Base-by-base conservation (phyloP, 192 early-diverging fungal genomes). In the Anaeromyces robustus region DNA sequence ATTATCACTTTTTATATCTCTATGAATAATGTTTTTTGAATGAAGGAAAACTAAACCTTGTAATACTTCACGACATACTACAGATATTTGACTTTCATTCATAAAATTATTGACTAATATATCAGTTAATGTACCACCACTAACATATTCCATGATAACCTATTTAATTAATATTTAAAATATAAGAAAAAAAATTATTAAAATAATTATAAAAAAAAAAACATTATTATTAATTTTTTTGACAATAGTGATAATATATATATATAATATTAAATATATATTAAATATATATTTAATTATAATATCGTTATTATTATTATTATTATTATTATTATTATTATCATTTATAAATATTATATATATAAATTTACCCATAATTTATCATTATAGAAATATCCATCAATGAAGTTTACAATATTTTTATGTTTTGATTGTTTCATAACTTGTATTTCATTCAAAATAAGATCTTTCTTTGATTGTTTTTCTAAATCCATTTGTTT, bases 321-420 rank as follows among this genome's bases (percentile, higher is more conserved):
- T 41, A 16, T 41, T 41, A 16, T 41, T 41, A 16, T 41, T 41
- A 16, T 41, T 41, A 12, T 16, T 41, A 41, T 41, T 34, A 7
- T 34, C 12, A 34, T 34, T 34, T 34, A 34, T 7, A 7, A 7
- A 34, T 34, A 12, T 7, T 34, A 34, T 34, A 34, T 34, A n/a
- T 14, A 14, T 1, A 6, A 22, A 85, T 29, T 80, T 85, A 83
- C 82, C 86, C 87, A 89, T 68, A 87, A 83, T 26, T 81, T 79
- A n/a, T 85, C 81, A 32, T 31, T 29, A 13, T 77, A 85, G 19
- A 80, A 83, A 29, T 86, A 77, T 43, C 80, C 84, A 28, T 87
- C 88, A 79, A 85, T 87, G 78, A 87, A 86, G 30, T 89, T 86
- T 6, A 89, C 84, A 29, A 85, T 81, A 77, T 89, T 89, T 22